phyloP scores from a whole-genome alignment of 23 red algal species.

The Gracilariopsis chorda region DNA sequence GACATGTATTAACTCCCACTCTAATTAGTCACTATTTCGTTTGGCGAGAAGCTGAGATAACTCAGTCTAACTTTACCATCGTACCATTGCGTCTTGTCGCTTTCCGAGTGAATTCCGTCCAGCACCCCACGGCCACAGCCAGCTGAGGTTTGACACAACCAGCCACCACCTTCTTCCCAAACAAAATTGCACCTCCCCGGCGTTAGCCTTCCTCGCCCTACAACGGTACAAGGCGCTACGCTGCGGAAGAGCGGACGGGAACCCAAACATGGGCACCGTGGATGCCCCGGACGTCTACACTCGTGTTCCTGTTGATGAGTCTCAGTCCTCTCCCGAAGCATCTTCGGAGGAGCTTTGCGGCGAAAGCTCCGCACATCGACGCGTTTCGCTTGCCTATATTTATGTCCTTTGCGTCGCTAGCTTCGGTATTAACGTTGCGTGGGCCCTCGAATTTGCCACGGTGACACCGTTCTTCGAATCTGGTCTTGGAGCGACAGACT shows the following conservation, averaged over 20 bases:
- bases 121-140: not conserved
- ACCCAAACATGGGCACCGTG: not conserved
- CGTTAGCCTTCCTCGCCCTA: not conserved
- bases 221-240: not conserved
- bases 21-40: no score
- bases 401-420: constrained; percentile 36
- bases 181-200: not conserved
- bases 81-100: no score
- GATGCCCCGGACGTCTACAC: not conserved
- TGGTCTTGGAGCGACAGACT: not conserved
- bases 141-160: no score
- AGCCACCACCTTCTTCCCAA: no score
- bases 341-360: not conserved
- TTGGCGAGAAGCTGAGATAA: no score
- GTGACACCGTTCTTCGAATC: constrained; percentile 45
- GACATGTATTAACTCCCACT: no score
- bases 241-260: not conserved
- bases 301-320: not conserved
- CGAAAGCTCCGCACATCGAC: not conserved
- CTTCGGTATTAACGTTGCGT: constrained; percentile 43
- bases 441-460: constrained; percentile 45
- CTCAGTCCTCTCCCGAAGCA: not conserved
- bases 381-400: constrained; percentile 17
- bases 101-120: not conserved
- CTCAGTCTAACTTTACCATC: no score